These are phyloP conservation scores for Geum urbanum DNA, from an alignment of 306 rosid genomes.

Conservation along the genomic window DNA sequence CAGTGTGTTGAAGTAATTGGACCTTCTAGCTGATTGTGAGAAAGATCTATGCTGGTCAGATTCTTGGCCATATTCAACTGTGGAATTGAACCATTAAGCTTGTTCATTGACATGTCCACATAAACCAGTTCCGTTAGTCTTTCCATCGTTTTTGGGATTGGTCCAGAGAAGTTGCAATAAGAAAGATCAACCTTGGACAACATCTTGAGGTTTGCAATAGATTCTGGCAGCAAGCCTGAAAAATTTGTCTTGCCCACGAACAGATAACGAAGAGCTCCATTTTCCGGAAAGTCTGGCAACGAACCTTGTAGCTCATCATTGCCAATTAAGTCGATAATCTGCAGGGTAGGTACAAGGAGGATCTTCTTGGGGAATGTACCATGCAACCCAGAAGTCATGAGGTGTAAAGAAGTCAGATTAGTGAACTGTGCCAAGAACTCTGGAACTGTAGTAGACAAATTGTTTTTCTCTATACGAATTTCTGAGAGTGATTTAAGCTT, in stretches of 20 bases:
- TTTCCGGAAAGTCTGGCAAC: slow-evolving; percentile 16
- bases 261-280: slow-evolving; percentile 15
- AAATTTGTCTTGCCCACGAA: neutral
- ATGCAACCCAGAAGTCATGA: neutral
- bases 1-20: slow-evolving; percentile 18
- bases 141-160: slow-evolving; percentile 19
- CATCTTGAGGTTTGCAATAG: slow-evolving; percentile 17
- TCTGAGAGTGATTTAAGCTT: slow-evolving; percentile 23
- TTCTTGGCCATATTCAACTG: slow-evolving; percentile 18
- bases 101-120: slow-evolving; percentile 23
- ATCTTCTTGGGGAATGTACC: slow-evolving; percentile 34
- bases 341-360: slow-evolving; percentile 23
- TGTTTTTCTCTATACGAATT: neutral
- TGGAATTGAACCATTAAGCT: slow-evolving; percentile 31
- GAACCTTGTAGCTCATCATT: slow-evolving; percentile 21
- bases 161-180: slow-evolving; percentile 14
- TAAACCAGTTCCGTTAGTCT: slow-evolving; percentile 20
- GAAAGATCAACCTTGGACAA: slow-evolving; percentile 24
- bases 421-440: slow-evolving; percentile 12
- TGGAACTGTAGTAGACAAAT: slow-evolving; percentile 22
- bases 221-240: slow-evolving; percentile 26
- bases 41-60: slow-evolving; percentile 21
- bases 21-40: slow-evolving; percentile 25
- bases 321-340: neutral
- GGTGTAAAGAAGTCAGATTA: slow-evolving; percentile 21